Percentiles rank a stretch among this genome's conserved stretches.
These are phyloP conservation scores for Brassica rapa DNA, from an alignment of 345 rosid species.

Conservation along the genomic window DNA sequence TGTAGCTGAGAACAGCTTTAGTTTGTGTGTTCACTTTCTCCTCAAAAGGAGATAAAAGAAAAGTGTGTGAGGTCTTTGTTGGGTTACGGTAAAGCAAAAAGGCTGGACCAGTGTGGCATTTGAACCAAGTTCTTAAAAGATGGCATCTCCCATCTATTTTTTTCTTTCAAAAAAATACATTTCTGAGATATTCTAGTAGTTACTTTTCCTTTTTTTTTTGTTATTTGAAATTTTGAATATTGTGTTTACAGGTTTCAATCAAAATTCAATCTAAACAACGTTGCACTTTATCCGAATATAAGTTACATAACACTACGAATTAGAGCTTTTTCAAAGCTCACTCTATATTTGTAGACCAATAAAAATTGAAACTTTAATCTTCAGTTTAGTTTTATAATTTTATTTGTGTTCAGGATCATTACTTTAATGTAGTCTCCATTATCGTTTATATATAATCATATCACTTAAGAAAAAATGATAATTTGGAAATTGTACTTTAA, in stretches of 20 bases:
- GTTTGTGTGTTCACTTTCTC: constrained; percentile 26
- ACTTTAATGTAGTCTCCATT: no score
- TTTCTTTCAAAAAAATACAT: background rate
- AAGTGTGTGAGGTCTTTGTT: constrained; percentile 37
- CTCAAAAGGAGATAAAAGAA: constrained; percentile 38
- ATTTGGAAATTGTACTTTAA: background rate
- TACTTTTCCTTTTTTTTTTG: background rate
- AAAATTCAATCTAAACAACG: constrained; percentile 13
- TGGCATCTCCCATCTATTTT: constrained; percentile 35
- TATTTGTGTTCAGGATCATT: no score
- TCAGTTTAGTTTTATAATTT: no score
- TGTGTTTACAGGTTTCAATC: constrained; percentile 18
- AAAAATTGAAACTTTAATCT: no score
- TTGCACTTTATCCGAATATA: background rate
- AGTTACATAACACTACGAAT: background rate
- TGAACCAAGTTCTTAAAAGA: constrained; percentile 33
- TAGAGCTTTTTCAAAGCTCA: no score
- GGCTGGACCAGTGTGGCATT: constrained; percentile 24
- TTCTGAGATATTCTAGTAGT: constrained; percentile 21
- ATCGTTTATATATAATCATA: background rate
- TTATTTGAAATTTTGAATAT: background rate
- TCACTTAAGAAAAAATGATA: background rate
- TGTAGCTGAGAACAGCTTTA: constrained; percentile 30
- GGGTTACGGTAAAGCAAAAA: constrained; percentile 34
- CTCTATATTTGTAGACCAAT: no score